phyloP scores from a whole-genome alignment of 163 green algal genomes.

The Chloroidium sp. region DNA sequence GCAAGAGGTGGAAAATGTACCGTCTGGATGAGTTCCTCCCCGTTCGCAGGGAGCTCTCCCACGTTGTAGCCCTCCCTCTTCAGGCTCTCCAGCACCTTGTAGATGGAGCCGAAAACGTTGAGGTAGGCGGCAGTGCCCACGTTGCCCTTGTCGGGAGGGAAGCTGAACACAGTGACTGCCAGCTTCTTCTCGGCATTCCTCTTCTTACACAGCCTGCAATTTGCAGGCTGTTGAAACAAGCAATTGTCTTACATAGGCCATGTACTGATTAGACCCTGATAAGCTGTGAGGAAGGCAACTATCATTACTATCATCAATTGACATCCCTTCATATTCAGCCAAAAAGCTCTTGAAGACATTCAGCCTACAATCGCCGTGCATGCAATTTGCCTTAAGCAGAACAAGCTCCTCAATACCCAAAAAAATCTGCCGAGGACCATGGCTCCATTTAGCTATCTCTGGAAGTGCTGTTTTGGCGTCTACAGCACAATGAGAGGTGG shows the following conservation, averaged over 20 bases:
- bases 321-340: no score
- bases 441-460: no score
- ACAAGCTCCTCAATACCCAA: no score
- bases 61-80: constrained; percentile 88
- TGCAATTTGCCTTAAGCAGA: no score
- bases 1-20: constrained; percentile 17
- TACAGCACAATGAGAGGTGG: background rate
- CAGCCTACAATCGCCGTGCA: no score
- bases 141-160: constrained; percentile 99
- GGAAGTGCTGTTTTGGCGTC: background rate
- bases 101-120: constrained; percentile 98
- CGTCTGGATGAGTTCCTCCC: constrained; percentile 79
- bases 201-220: constrained; percentile 67
- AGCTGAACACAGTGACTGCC: constrained; percentile 97
- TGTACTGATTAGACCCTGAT: no score
- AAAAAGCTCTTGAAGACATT: no score
- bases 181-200: constrained; percentile 91
- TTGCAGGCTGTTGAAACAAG: no score
- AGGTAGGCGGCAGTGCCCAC: constrained; percentile 97
- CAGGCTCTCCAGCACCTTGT: constrained; percentile 69
- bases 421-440: no score
- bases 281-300: no score
- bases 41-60: constrained; percentile 63
- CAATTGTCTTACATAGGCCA: no score
- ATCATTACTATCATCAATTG: no score